These are phyloP conservation scores for Cercospora brassicicola DNA, from an alignment of 2,329 filamentous ascomycete species.

Conservation along the genomic window DNA sequence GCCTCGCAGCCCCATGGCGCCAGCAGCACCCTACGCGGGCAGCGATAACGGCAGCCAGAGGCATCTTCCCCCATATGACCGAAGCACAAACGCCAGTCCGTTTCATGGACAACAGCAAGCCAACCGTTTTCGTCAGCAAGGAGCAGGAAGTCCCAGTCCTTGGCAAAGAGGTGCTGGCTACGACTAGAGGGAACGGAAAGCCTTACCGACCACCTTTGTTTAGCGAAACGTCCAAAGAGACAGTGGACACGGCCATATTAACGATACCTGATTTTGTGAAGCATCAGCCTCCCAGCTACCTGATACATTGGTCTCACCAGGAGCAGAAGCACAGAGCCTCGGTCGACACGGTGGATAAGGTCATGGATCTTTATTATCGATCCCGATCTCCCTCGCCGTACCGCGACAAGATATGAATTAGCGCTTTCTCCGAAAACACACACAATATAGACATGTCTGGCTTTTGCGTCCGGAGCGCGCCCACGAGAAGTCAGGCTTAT, in stretches of 20 bases:
- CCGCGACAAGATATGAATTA: slow-evolving; percentile 1
- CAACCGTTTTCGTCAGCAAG: slow-evolving; percentile 31
- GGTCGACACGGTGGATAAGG: slow-evolving; percentile 20
- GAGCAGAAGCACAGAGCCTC: slow-evolving; percentile 16
- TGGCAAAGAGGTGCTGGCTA: slow-evolving; percentile 68
- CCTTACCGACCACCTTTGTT: slow-evolving; percentile 21
- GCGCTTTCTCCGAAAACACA: background rate
- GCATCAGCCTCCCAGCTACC: slow-evolving; percentile 9
- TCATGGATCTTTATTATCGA: slow-evolving; percentile 22
- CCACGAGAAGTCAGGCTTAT: background rate
- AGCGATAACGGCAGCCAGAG: slow-evolving; percentile 42
- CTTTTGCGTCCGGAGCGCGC: background rate
- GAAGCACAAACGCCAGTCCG: slow-evolving; percentile 41
- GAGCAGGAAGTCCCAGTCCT: slow-evolving; percentile 55
- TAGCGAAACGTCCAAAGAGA: slow-evolving; percentile 24
- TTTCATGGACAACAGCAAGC: slow-evolving; percentile 24
- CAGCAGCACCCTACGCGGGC: slow-evolving; percentile 48
- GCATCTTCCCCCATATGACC: slow-evolving; percentile 43
- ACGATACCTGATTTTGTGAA: slow-evolving; percentile 20
- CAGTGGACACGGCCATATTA: slow-evolving; percentile 26
- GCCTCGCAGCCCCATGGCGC: slow-evolving; percentile 52
- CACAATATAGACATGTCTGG: background rate
- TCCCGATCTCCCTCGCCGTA: slow-evolving; percentile 1
- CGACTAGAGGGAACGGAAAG: slow-evolving; percentile 45
- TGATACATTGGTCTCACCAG: background rate